phyloP scores from a whole-genome alignment of 1,284 basidiomycete genomes.

The Moniliophthora roreri region DNA sequence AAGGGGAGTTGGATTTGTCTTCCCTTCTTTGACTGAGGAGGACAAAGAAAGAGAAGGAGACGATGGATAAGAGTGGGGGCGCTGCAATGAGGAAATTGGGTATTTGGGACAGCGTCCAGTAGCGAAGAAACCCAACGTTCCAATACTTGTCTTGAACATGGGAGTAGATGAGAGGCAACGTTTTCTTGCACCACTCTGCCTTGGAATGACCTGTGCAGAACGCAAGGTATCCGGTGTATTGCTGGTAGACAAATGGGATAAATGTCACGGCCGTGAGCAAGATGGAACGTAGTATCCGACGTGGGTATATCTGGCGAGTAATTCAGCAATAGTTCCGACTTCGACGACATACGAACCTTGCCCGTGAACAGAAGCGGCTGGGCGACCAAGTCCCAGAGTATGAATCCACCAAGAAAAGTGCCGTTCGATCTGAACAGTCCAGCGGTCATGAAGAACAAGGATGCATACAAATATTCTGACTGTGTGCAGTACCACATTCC shows the following conservation, averaged over 20 bases:
- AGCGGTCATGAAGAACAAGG: slow-evolving; percentile 66
- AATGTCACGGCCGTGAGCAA: slow-evolving; percentile 47
- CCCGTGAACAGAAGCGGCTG: slow-evolving; percentile 43
- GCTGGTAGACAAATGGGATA: slow-evolving; percentile 72
- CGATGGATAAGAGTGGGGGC: slow-evolving; percentile 64
- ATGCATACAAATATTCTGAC: slow-evolving; percentile 50
- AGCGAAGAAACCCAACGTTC: slow-evolving; percentile 82
- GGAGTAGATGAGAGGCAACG: slow-evolving; percentile 75
- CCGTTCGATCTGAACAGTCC: slow-evolving; percentile 82
- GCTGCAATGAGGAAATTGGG: slow-evolving; percentile 87
- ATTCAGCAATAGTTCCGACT: not conserved
- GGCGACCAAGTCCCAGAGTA: slow-evolving; percentile 68
- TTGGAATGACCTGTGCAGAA: slow-evolving; percentile 53
- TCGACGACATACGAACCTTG: slow-evolving; percentile 28
- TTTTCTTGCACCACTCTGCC: slow-evolving; percentile 63
- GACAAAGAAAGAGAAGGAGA: slow-evolving; percentile 36
- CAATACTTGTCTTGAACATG: slow-evolving; percentile 88
- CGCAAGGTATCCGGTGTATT: slow-evolving; percentile 58
- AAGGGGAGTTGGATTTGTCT: slow-evolving; percentile 18
- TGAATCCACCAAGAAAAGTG: slow-evolving; percentile 70
- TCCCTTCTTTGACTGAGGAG: slow-evolving; percentile 30
- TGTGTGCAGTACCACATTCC: slow-evolving; percentile 63
- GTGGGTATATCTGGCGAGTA: slow-evolving; percentile 30
- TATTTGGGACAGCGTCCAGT: slow-evolving; percentile 83
- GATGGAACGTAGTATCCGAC: slow-evolving; percentile 31